These are phyloP conservation scores for Collybia sordida DNA, from an alignment of 768 basidiomycete species.

Conservation along the genomic window DNA sequence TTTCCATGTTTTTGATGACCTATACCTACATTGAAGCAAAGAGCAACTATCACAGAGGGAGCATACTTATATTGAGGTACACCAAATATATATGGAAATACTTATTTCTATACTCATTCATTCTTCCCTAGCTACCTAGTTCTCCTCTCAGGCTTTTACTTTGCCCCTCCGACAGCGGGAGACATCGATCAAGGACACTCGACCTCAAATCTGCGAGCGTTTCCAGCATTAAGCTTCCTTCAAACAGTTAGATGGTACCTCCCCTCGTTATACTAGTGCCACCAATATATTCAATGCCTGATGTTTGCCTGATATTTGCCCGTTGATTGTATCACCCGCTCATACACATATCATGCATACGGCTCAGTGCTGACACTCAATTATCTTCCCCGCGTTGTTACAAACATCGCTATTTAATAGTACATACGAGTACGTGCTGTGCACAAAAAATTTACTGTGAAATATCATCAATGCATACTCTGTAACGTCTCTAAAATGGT, in stretches of 20 bases:
- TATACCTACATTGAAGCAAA: constrained; percentile 99
- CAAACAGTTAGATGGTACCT: constrained; percentile 42
- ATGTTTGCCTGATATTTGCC: neutral
- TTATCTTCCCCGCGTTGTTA: constrained; percentile 1
- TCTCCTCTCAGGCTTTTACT: constrained; percentile 89
- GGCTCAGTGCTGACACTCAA: neutral
- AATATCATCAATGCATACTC: constrained; percentile 48
- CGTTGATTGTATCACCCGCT: neutral
- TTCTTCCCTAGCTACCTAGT: constrained; percentile 75
- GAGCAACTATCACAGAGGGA: constrained; percentile 96
- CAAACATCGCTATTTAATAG: constrained; percentile 10
- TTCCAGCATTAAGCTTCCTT: constrained; percentile 34
- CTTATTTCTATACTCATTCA: neutral
- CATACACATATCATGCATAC: neutral
- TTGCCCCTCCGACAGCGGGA: constrained; percentile 59
- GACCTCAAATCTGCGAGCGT: constrained; percentile 24
- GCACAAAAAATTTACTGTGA: constrained; percentile 1
- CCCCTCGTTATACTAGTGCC: constrained; percentile 22
- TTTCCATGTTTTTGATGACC: constrained; percentile 96
- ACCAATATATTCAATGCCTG: constrained; percentile 4
- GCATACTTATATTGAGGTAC: constrained; percentile 91
- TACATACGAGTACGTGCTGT: constrained; percentile 15
- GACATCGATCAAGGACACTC: constrained; percentile 37
- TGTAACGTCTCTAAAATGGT: constrained; percentile 50
- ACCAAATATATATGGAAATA: neutral